phyloP scores from a whole-genome alignment of 306 rosid species.

The Cucumis cinereus region DNA sequence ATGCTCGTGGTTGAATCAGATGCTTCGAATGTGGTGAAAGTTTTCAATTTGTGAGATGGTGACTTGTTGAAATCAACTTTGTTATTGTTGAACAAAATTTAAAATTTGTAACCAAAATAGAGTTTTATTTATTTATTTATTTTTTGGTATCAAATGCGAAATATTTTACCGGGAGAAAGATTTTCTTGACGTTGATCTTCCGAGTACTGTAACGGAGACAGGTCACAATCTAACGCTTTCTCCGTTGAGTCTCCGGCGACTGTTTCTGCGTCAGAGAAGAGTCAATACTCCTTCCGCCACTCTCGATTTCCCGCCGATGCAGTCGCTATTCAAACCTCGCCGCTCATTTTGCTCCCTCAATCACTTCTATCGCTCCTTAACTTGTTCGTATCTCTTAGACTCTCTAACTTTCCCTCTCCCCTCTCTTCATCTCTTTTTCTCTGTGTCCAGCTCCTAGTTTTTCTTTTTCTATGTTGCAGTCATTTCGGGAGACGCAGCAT shows the following conservation, averaged over 20 bases:
- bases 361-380: conserved; percentile 22
- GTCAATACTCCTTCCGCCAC: background rate
- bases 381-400: background rate
- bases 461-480: conserved; percentile 12
- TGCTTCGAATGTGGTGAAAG: no score
- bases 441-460: background rate
- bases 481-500: conserved; percentile 17
- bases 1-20: no score
- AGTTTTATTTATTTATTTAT: no score
- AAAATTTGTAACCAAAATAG: no score
- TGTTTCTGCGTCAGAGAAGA: background rate
- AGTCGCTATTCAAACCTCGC: conserved; percentile 21
- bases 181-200: background rate
- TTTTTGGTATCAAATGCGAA: no score
- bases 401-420: background rate
- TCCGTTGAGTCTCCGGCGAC: background rate
- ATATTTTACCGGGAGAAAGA: background rate
- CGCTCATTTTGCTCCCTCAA: conserved; percentile 11
- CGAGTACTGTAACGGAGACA: background rate
- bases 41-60: no score
- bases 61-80: no score
- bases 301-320: conserved; percentile 20
- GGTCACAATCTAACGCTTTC: background rate
- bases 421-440: background rate
- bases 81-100: no score